Conservation (phyloP, 1,284 basidiomycete species). For the Cystobasidiaceae sp. region DNA sequence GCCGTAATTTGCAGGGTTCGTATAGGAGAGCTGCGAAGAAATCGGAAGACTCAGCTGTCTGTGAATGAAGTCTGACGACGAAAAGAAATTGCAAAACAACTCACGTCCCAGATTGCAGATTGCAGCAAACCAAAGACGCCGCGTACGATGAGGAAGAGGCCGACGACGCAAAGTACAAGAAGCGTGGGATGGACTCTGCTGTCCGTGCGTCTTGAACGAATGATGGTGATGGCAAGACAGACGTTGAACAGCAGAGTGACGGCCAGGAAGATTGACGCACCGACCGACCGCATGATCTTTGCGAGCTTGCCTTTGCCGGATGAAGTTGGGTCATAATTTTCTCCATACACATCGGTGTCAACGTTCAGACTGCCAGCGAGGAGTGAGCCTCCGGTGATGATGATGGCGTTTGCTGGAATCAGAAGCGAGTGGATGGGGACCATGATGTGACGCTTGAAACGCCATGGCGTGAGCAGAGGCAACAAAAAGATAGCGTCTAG, state of each 20-base stretch:
- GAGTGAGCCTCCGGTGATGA: constrained; percentile 1
- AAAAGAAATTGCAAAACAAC: no score
- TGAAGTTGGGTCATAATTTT: neutral
- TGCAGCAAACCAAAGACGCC: constrained; percentile 18
- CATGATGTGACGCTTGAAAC: neutral
- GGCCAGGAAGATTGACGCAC: constrained; percentile 10
- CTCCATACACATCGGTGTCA: neutral
- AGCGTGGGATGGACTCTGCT: neutral
- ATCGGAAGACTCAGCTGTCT: neutral
- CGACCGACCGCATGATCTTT: constrained; percentile 1
- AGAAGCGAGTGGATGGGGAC: neutral
- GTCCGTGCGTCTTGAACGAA: neutral
- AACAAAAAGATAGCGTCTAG: neutral
- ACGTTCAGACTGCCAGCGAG: neutral
- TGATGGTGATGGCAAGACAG: constrained; percentile 4
- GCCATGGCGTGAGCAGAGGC: constrained; percentile 1
- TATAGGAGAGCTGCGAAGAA: neutral
- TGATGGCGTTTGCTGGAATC: constrained; percentile 1
- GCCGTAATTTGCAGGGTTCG: neutral
- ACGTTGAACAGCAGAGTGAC: constrained; percentile 4
- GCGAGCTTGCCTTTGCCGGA: constrained; percentile 31
- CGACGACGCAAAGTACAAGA: neutral
- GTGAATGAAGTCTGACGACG: no score
- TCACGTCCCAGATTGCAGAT: neutral
- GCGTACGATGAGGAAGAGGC: constrained; percentile 1